Conservation (phyloP, 2,329 filamentous ascomycete genomes). For the Botryosphaeria agaves region DNA sequence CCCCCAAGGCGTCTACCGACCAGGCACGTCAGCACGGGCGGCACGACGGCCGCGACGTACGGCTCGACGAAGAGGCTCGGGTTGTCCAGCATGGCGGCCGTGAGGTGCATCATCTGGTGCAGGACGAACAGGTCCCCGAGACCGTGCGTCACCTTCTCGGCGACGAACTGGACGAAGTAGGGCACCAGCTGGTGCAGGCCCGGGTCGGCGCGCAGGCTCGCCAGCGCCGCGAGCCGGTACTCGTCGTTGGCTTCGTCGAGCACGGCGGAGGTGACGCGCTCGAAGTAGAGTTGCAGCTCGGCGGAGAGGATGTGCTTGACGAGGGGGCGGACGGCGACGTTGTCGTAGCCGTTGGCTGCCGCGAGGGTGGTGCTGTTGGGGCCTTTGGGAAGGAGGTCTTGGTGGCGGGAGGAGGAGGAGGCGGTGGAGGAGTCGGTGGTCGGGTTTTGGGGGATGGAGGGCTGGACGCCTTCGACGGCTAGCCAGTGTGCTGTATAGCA, state of each 20-base stretch:
- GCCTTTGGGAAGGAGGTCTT: conserved; percentile 80
- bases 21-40: conserved; percentile 80
- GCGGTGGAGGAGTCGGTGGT: too few species aligned
- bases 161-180: conserved; percentile 91
- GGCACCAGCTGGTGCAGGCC: conserved; percentile 90
- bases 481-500: conserved; percentile 68
- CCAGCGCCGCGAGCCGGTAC: conserved; percentile 68
- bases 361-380: conserved; percentile 74
- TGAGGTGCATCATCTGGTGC: conserved; percentile 81
- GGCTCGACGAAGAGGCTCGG: conserved; percentile 58
- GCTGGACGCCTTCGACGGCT: conserved; percentile 92
- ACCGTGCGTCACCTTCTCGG: conserved; percentile 88
- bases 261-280: conserved; percentile 80
- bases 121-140: conserved; percentile 81
- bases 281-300: conserved; percentile 91
- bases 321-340: conserved; percentile 66
- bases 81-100: conserved; percentile 70
- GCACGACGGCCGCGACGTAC: conserved; percentile 55
- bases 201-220: conserved; percentile 73
- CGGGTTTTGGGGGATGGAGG: conserved; percentile 90
- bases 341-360: conserved; percentile 68
- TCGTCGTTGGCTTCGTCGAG: conserved; percentile 79
- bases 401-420: conserved; percentile 64
- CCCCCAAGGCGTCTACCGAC: conserved; percentile 66
- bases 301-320: conserved; percentile 95